Evolutionary conservation across 2,329 filamentous ascomycete genomes (phyloP), one percentile per base, ranked within the genome.

Genomic region (Scedosporium dehoogii): DNA sequence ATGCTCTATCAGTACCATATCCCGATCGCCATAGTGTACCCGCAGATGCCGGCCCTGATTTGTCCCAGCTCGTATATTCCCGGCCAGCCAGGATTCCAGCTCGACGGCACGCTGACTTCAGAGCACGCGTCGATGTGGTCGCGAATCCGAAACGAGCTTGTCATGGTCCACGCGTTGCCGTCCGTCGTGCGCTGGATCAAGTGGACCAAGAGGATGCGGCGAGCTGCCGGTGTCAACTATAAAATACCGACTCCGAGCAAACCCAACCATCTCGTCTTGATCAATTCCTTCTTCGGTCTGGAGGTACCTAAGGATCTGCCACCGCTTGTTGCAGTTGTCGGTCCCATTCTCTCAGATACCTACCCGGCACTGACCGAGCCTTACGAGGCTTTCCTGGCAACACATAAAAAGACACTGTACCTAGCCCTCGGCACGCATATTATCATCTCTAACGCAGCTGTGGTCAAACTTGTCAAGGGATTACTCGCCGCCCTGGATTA

Each of bases 251-350:
- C 66, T 0, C 62, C 67, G 0, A 63, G 68, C 3, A 78, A 78
- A 58, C 76, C 77, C 0, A 69, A 77, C 62, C 73, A 78, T 56
- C 71, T 79, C 3, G 65, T 75, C 2, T 68, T 79, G 4, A 72
- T 79, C 25, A 79, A 79, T 60, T 77, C 75, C 0, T 48, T 48
- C 21, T 48, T n/a, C 6, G 44, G 44, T 23, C 68, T 79, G 6
- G 77, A 80, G 59, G 68, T 71, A 1, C 73, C 77, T 0, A 73
- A 73, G 23, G 76, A 79, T 62, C 63, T 79, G 2, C 77, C 77
- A 1, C 77, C 76, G 1, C 66, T 74, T 1, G 70, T 73, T 25
- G 68, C 70, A 2, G 63, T 73, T 1, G 71, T 79, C 2, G 78
- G 77, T 0, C 78, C 77, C 1, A 70, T 78, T 1, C 67, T 79